phyloP scores from a whole-genome alignment of 768 basidiomycete species.

The Fibroporia radiculosa region DNA sequence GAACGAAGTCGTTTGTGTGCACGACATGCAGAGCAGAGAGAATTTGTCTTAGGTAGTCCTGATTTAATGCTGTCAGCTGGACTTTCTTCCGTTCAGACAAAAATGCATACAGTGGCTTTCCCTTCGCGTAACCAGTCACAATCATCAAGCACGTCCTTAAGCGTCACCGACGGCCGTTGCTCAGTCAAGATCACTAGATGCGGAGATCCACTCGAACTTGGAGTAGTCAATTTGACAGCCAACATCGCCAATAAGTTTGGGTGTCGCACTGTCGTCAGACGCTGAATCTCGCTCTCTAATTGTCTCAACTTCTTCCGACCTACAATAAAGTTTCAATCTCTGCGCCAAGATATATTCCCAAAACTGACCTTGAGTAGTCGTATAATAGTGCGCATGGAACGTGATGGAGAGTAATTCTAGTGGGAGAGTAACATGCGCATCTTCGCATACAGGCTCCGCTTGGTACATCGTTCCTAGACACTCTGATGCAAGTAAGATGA shows the following conservation, averaged over 20 bases:
- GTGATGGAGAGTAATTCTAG: conserved; percentile 62
- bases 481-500: conserved; percentile 29
- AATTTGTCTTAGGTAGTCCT: conserved; percentile 76
- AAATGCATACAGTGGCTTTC: conserved; percentile 46
- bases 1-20: conserved; percentile 58
- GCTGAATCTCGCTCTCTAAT: conserved; percentile 58
- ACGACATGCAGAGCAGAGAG: conserved; percentile 61
- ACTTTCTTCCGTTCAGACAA: neutral
- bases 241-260: conserved; percentile 59
- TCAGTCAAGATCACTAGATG: conserved; percentile 66
- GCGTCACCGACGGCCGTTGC: conserved; percentile 53
- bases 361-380: conserved; percentile 46
- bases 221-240: conserved; percentile 55
- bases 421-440: conserved; percentile 42
- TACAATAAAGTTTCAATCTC: conserved; percentile 14
- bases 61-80: too few species aligned
- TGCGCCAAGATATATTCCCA: neutral
- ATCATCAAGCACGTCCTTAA: conserved; percentile 72
- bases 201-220: conserved; percentile 40
- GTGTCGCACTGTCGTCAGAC: conserved; percentile 51
- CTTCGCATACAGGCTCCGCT: conserved; percentile 68
- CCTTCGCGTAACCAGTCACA: conserved; percentile 68
- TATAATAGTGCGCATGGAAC: conserved; percentile 66
- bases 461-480: conserved; percentile 60
- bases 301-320: conserved; percentile 64